Base-by-base conservation (phyloP, 805 yeast species). In the Pichia paraexigua region DNA sequence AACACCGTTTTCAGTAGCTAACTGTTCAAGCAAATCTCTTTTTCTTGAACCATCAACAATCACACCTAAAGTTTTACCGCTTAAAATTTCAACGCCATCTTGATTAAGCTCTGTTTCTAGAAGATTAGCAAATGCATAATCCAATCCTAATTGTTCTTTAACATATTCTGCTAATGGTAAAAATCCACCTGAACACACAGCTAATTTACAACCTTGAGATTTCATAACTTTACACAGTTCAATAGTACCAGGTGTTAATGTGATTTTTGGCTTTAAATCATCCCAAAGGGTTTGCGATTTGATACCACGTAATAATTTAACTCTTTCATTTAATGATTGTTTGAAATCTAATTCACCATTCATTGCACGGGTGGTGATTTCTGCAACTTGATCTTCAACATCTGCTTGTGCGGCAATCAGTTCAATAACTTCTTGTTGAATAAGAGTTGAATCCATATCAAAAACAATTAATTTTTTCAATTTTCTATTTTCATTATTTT, bases 391-490 rank as follows among this genome's bases (percentile, higher is more conserved):
- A 7, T 76, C 81, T 63, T 94, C 97, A 35, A 94, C 95, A 58
- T 79, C 76, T n/a, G 97, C 98, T 60, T 87, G 85, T 0, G 89
- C 89, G 2, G 99, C 99, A 58, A 94, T 92, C 63, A 94, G 69
- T 64, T 94, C 99, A 59, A 94, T 94, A 41, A 94, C 97, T 69
- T 94, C 99, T 69, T 94, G 98, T 65, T 86, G 83, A 57, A 94
- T 94, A 63, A 94, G 72, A 0, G 99, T 94, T 0, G 97, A 90
- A 71, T 94, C 99, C 99, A 94, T 94, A 62, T 94, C 99, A 64
- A 94, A 94, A 12, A 95, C 87, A 55, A 87, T 83, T 47, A 94
- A 72, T 60, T 80, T 77, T 62, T 75, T 77, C 48, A 54, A 43
- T 60, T 64, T 67, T 64, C 74, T 71, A 45, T 50, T 53, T 1